Conservation (phyloP, 2,329 filamentous ascomycete species). For the Penicillium digitatum region DNA sequence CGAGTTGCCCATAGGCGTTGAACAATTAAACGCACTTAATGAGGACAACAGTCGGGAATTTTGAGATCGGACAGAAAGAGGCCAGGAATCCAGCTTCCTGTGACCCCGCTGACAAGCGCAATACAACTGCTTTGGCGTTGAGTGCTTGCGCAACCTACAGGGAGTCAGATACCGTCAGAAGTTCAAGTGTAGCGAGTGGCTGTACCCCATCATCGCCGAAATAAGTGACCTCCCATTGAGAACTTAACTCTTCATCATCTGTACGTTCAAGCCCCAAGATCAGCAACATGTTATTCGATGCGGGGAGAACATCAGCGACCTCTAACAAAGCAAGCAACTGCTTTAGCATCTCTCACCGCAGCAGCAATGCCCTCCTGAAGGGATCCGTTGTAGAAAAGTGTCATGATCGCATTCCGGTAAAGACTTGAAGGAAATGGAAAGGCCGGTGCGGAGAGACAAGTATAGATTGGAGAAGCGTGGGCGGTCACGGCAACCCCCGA, state of each 20-base stretch:
- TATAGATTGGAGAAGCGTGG: constrained; percentile 22
- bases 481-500: constrained; percentile 21
- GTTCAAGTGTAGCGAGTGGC: constrained; percentile 5
- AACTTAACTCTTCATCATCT: constrained; percentile 69
- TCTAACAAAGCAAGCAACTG: constrained; percentile 79
- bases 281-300: constrained; percentile 10
- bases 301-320: constrained; percentile 49
- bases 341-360: constrained; percentile 70
- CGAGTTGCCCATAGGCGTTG: background rate
- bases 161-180: constrained; percentile 1
- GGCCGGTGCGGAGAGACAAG: constrained; percentile 15
- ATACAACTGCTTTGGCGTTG: constrained; percentile 60
- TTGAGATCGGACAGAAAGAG: constrained; percentile 75
- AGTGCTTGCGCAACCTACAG: constrained; percentile 56
- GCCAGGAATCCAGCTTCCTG: constrained; percentile 77
- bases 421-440: background rate
- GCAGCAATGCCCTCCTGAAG: constrained; percentile 75
- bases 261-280: constrained; percentile 10
- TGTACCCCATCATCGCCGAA: constrained; percentile 52
- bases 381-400: constrained; percentile 77
- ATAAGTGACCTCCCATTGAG: constrained; percentile 68
- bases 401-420: constrained; percentile 17
- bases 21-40: constrained; percentile 57
- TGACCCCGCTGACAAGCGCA: constrained; percentile 68
- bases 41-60: constrained; percentile 72